Conservation (phyloP, 208 protist species). For the Leishmania major region DNA sequence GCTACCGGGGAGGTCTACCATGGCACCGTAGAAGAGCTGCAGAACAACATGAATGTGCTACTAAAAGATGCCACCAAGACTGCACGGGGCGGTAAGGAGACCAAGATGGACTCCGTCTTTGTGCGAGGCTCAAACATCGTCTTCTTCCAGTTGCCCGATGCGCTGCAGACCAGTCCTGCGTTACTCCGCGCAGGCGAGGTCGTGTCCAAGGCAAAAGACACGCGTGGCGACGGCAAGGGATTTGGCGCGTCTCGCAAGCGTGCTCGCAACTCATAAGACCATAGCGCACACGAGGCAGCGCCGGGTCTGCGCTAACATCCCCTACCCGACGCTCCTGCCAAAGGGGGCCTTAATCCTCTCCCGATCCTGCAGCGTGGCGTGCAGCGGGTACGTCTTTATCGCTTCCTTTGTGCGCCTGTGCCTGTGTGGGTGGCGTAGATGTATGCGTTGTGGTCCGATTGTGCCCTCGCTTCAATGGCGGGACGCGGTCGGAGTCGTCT, state of each 20-base stretch:
- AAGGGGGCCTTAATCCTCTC: not conserved
- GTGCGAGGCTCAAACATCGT: slow-evolving; percentile 91
- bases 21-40: slow-evolving; percentile 82
- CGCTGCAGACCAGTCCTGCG: slow-evolving; percentile 73
- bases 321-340: too few relatives aligned
- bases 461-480: not conserved
- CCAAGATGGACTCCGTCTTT: slow-evolving; percentile 77
- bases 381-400: not conserved
- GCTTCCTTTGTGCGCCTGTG: not conserved
- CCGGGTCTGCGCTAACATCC: not conserved
- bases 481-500: not conserved
- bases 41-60: slow-evolving; percentile 94
- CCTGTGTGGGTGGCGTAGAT: slow-evolving; percentile 7
- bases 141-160: slow-evolving; percentile 93
- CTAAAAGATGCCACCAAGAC: slow-evolving; percentile 82
- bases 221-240: slow-evolving; percentile 81
- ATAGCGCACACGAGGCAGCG: not conserved
- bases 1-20: slow-evolving; percentile 91
- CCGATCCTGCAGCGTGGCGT: not conserved
- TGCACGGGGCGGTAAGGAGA: slow-evolving; percentile 59
- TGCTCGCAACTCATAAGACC: slow-evolving; percentile 18
- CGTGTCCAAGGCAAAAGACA: slow-evolving; percentile 66
- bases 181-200: slow-evolving; percentile 63
- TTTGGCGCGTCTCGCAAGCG: slow-evolving; percentile 61
- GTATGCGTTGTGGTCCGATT: not conserved